phyloP scores from a whole-genome alignment of 1,284 basidiomycete species.

The Exobasidium rhododendri region DNA sequence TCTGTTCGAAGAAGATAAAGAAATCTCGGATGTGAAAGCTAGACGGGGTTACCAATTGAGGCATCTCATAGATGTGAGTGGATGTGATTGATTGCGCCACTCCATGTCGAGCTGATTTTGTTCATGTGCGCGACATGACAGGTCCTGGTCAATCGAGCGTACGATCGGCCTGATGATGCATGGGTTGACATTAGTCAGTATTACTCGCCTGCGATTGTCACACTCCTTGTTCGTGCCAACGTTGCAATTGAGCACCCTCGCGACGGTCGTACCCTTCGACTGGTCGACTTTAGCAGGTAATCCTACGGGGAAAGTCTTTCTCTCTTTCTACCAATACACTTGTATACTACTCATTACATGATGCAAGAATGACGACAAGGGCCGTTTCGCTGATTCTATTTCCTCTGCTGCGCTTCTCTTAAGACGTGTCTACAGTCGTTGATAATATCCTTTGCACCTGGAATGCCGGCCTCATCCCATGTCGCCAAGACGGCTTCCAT shows the following conservation, averaged over 20 bases:
- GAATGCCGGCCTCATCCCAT: slow-evolving; percentile 36
- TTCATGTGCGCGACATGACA: background rate
- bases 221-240: slow-evolving; percentile 14
- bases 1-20: background rate
- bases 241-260: slow-evolving; percentile 13
- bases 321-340: too few species aligned
- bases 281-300: slow-evolving; percentile 10
- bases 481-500: slow-evolving; percentile 37
- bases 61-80: slow-evolving; percentile 8
- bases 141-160: slow-evolving; percentile 14
- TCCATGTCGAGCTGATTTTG: background rate
- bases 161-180: slow-evolving; percentile 2
- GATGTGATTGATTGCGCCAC: background rate
- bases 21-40: background rate
- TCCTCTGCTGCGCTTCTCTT: slow-evolving; percentile 20
- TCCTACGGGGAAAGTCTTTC: too few species aligned
- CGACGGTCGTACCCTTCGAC: slow-evolving; percentile 7
- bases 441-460: slow-evolving; percentile 34
- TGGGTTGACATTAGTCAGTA: slow-evolving; percentile 5
- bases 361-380: background rate
- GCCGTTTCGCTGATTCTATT: background rate
- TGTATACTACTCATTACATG: too few species aligned
- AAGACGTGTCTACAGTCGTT: slow-evolving; percentile 34
- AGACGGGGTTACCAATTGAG: background rate
- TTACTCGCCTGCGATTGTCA: slow-evolving; percentile 1